These are phyloP conservation scores for Ophiostoma montium DNA, from an alignment of 2,329 filamentous ascomycete species.

Conservation along the genomic window DNA sequence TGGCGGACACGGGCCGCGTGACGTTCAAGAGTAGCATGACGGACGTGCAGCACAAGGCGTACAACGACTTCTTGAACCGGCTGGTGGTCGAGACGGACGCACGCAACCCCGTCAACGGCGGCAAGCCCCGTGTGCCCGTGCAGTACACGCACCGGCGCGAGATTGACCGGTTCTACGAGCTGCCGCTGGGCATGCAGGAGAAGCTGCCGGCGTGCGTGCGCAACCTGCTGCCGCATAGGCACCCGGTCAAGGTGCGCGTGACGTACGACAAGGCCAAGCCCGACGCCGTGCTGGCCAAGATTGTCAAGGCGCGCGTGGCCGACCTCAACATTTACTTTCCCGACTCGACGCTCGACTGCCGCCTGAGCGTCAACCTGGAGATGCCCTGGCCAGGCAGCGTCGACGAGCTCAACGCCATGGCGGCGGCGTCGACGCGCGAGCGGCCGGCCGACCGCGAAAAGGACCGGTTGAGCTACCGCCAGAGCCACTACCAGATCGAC, in stretches of 20 bases:
- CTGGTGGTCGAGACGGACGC: constrained; percentile 45
- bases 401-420: constrained; percentile 34
- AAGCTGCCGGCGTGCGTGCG: constrained; percentile 51
- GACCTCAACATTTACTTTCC: constrained; percentile 85
- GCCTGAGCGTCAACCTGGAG: constrained; percentile 89
- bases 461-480: constrained; percentile 81
- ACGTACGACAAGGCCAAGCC: constrained; percentile 59
- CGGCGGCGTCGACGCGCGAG: constrained; percentile 23
- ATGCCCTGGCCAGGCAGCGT: constrained; percentile 66
- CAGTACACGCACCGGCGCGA: constrained; percentile 73
- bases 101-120: constrained; percentile 31
- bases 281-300: constrained; percentile 54
- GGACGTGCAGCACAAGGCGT: constrained; percentile 65
- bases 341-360: constrained; percentile 66
- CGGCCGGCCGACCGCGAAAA: constrained; percentile 55
- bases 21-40: constrained; percentile 85
- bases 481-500: constrained; percentile 79
- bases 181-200: constrained; percentile 44
- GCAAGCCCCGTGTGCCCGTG: constrained; percentile 44
- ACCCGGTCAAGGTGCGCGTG: constrained; percentile 52
- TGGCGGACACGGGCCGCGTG: constrained; percentile 40
- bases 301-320: constrained; percentile 79
- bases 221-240: constrained; percentile 42
- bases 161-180: constrained; percentile 74
- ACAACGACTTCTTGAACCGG: constrained; percentile 76